Evolutionary conservation across 441 rosid genomes (phyloP).

Genomic region (Erysimum cheiri): DNA sequence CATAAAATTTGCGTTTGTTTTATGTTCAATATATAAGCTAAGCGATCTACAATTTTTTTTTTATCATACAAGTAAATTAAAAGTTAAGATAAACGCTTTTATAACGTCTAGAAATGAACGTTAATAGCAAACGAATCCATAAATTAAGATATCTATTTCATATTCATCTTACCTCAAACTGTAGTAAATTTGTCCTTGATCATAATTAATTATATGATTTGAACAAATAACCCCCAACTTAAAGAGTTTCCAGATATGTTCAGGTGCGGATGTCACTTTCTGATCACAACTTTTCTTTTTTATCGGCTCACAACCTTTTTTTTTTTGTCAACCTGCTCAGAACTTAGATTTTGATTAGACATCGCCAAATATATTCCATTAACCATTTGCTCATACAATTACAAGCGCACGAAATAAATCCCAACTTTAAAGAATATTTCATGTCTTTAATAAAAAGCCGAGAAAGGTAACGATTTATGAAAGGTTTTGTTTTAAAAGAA

Average conservation of each 20-base stretch:
- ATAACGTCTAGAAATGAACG: neutral
- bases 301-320: constrained; percentile 14
- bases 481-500: neutral
- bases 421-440: neutral
- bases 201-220: constrained; percentile 30
- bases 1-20: neutral
- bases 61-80: neutral
- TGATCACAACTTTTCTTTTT: constrained; percentile 5
- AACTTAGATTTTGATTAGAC: constrained; percentile 20
- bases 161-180: constrained; percentile 7
- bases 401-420: constrained; percentile 10
- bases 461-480: neutral
- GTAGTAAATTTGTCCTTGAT: neutral
- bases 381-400: constrained; percentile 17
- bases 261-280: constrained; percentile 39
- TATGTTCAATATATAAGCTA: neutral
- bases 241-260: constrained; percentile 37
- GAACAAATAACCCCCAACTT: constrained; percentile 40
- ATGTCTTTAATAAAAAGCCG: neutral
- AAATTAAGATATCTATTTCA: neutral
- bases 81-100: neutral
- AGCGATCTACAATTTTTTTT: neutral
- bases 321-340: constrained; percentile 9
- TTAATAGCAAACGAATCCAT: neutral
- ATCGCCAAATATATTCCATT: constrained; percentile 30